Evolutionary conservation across 495 filamentous ascomycete species (phyloP), one percentile per base, ranked within the genome.

Genomic region (Penicillium alfredii): DNA sequence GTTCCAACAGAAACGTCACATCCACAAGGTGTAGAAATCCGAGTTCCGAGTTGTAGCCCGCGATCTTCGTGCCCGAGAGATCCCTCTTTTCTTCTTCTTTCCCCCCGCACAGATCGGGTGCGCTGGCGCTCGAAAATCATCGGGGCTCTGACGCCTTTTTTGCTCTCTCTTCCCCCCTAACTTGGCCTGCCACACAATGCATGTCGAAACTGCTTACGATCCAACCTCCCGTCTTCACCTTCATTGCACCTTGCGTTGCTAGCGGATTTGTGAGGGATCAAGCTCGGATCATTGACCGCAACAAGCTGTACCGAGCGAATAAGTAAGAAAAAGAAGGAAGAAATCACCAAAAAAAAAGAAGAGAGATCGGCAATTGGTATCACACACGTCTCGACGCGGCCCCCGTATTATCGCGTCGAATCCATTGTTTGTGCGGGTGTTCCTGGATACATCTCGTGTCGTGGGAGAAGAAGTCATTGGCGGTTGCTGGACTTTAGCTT

Each of bases 181-280:
- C 17, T 20, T 30, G 23, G 6, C 19, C 29, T 21, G 19, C 30
- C 41, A 45, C 64, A 68, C 56, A 32, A 68, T 68, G 64, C 55
- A n/a, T n/a, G 51, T 56, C 50, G 30, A 51, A 34, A 41, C 40
- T 46, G 31, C 35, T 42, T 40, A 20, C 38, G 42, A 40, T 26
- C 29, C 40, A 38, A 44, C 42, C 50, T 44, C 56, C 34, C 29
- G 33, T 44, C 31, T 32, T 37, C 35, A 43, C 16, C 21, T 33
- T 22, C 28, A 40, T 32, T 40, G 49, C 48, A 39, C 57, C 59
- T 61, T 60, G 56, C 53, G 45, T 61, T 51, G 41, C 37, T 63
- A 62, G 52, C 36, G 13, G 36, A 17, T 11, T 15, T 19, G 8
- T 19, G n/a, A n/a, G n/a, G n/a, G n/a, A n/a, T 13, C 21, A 18